Conservation (phyloP, 1,139 yeast genomes). For the Pneumocystis canis region DNA sequence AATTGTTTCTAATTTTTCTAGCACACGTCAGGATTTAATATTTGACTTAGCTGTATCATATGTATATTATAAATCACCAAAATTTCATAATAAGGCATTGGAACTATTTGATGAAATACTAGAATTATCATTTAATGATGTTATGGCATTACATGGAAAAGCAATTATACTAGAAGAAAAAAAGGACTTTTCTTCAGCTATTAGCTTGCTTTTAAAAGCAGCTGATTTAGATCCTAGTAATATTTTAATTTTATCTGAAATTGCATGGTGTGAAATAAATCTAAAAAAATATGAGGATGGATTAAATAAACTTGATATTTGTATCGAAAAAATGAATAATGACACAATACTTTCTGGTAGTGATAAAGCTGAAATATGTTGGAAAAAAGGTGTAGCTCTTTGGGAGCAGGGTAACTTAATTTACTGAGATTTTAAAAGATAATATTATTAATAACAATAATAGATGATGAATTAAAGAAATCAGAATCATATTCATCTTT, state of each 20-base stretch:
- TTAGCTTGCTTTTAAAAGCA: constrained; percentile 37
- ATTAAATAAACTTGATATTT: constrained; percentile 33
- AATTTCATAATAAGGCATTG: constrained; percentile 62
- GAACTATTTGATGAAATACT: constrained; percentile 54
- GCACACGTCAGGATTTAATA: constrained; percentile 25
- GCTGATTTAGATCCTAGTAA: constrained; percentile 38
- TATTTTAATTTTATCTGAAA: constrained; percentile 49
- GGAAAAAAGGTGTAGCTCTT: constrained; percentile 60
- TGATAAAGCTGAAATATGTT: constrained; percentile 43
- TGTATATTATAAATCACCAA: constrained; percentile 80
- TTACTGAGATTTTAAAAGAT: not conserved
- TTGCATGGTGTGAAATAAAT: constrained; percentile 64
- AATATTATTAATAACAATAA: not conserved
- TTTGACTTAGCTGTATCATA: constrained; percentile 61
- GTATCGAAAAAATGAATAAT: constrained; percentile 35
- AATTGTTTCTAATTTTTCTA: constrained; percentile 21
- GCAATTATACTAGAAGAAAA: constrained; percentile 42
- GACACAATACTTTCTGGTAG: constrained; percentile 40
- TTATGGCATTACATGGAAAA: not conserved
- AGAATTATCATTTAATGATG: not conserved
- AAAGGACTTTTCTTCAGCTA: constrained; percentile 42
- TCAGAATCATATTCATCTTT: constrained; percentile 39
- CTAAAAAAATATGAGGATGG: constrained; percentile 42
- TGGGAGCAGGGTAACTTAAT: constrained; percentile 20
- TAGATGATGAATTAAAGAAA: constrained; percentile 1